Evolutionary conservation across 805 yeast species (phyloP).

Genomic region (Sugiyamaella lignohabitans): DNA sequence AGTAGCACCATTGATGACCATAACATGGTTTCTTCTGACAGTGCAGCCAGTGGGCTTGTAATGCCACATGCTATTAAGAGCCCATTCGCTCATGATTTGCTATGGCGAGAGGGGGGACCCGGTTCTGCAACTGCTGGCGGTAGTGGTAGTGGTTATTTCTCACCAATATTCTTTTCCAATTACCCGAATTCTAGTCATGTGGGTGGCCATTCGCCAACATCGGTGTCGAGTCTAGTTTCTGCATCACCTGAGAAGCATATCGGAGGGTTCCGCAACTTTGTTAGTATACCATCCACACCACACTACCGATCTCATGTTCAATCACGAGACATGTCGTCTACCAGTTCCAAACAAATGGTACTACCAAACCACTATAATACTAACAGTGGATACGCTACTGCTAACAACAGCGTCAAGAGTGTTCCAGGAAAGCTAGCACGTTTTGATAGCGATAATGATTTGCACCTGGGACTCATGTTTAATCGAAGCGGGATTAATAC

Average conservation of each 20-base stretch:
- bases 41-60: too few relatives aligned
- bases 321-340: conserved; percentile 3
- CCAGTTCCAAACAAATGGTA: neutral
- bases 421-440: neutral
- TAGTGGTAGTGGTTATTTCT: neutral
- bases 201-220: conserved; percentile 10
- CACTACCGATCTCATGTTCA: neutral
- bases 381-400: conserved; percentile 2
- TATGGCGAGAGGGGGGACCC: conserved; percentile 8
- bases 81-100: conserved; percentile 14
- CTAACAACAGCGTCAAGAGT: conserved; percentile 6
- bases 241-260: conserved; percentile 30
- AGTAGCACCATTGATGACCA: neutral
- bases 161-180: neutral
- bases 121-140: too few relatives aligned
- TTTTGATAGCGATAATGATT: conserved; percentile 15
- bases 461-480: conserved; percentile 19
- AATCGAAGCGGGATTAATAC: conserved; percentile 20
- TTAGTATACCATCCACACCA: neutral
- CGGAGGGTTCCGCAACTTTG: conserved; percentile 2
- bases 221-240: conserved; percentile 39
- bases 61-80: conserved; percentile 8
- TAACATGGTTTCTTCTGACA: neutral
- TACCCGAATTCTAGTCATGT: neutral
- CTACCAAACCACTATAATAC: neutral